These are phyloP conservation scores for Yarrowia divulgata DNA, from an alignment of 805 yeast species.

Conservation along the genomic window DNA sequence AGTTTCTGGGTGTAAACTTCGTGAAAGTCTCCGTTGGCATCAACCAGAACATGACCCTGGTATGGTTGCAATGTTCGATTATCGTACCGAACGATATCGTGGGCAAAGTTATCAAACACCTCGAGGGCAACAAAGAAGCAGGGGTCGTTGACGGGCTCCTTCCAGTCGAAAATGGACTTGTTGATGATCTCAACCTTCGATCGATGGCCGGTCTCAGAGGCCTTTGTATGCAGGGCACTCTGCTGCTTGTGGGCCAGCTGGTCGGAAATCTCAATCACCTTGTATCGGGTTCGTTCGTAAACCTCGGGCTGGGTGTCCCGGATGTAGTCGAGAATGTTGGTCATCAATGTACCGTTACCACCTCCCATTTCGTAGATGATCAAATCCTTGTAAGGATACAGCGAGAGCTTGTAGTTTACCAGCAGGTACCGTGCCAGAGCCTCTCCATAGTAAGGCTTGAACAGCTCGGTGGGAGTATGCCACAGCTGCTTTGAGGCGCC, in stretches of 20 bases:
- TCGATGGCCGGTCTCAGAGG: conserved; percentile 56
- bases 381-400: conserved; percentile 73
- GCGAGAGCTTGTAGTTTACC: conserved; percentile 70
- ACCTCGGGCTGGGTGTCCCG: conserved; percentile 71
- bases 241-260: conserved; percentile 66
- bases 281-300: conserved; percentile 70
- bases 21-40: conserved; percentile 74
- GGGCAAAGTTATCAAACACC: conserved; percentile 84
- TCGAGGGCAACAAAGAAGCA: conserved; percentile 82
- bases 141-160: conserved; percentile 62
- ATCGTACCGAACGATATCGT: conserved; percentile 81
- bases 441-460: conserved; percentile 82
- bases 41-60: conserved; percentile 80
- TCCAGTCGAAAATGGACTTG: conserved; percentile 79
- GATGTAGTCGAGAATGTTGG: conserved; percentile 71
- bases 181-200: conserved; percentile 70
- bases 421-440: conserved; percentile 82
- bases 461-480: conserved; percentile 91
- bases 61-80: conserved; percentile 67
- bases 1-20: conserved; percentile 73
- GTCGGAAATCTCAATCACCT: conserved; percentile 73
- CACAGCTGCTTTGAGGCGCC: conserved; percentile 67
- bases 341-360: conserved; percentile 88
- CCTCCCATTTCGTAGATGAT: conserved; percentile 88
- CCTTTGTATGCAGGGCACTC: conserved; percentile 49